These are phyloP conservation scores for Sambucus nigra DNA, from an alignment of 129 eudicot species.

Conservation along the genomic window DNA sequence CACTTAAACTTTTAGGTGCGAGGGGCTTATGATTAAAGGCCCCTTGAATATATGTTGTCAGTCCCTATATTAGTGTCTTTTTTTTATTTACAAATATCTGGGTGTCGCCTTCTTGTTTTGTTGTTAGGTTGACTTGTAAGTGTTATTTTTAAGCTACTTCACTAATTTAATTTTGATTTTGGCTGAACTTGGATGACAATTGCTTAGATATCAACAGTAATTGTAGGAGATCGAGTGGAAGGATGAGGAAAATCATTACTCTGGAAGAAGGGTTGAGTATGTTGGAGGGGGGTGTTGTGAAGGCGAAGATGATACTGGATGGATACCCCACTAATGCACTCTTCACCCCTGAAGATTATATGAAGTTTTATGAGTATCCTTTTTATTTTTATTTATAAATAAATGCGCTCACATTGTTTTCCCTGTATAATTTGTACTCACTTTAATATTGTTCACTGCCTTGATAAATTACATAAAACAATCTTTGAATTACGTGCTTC, in stretches of 20 bases:
- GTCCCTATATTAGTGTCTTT: no score
- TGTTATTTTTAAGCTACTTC: neutral
- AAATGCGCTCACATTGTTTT: neutral
- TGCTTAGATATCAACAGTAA: neutral
- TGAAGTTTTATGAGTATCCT: constrained; percentile 52
- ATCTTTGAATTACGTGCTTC: neutral
- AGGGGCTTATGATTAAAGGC: no score
- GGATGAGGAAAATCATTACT: constrained; percentile 22
- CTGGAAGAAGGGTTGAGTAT: constrained; percentile 29
- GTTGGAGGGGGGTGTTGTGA: constrained; percentile 33
- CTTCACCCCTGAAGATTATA: constrained; percentile 40
- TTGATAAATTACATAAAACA: neutral
- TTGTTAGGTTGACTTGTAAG: neutral
- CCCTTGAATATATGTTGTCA: no score
- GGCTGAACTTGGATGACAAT: neutral
- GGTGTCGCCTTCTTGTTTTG: neutral
- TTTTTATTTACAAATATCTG: neutral
- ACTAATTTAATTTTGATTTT: neutral
- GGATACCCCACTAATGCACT: constrained; percentile 26
- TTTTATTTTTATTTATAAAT: constrained; percentile 2
- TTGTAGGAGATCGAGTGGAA: constrained; percentile 6
- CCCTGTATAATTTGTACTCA: neutral
- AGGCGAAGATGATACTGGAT: constrained; percentile 40
- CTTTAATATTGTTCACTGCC: neutral
- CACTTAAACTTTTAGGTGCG: no score